These are phyloP conservation scores for Flueggea neowawraea DNA, from an alignment of 441 rosid species.

Conservation along the genomic window DNA sequence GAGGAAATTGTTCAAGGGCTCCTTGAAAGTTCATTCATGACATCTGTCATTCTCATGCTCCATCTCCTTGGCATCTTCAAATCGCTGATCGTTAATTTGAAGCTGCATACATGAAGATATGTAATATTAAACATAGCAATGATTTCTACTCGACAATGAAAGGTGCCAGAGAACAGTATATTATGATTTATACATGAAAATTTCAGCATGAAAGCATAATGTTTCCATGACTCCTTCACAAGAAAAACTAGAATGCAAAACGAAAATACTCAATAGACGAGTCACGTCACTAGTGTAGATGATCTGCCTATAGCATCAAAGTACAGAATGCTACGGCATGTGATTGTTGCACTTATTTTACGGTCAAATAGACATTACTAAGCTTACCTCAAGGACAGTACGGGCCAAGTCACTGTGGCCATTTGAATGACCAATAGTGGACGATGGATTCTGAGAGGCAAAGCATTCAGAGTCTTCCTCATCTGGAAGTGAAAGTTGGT, in stretches of 20 bases:
- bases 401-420: constrained; percentile 67
- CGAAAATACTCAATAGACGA: too few species aligned
- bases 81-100: constrained; percentile 74
- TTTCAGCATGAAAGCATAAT: too few species aligned
- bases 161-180: too few species aligned
- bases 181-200: too few species aligned
- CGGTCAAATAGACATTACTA: not conserved
- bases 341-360: not conserved
- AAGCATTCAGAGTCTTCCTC: constrained; percentile 51
- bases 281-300: too few species aligned
- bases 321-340: not conserved
- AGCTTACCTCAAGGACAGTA: constrained; percentile 65
- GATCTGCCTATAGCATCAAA: too few species aligned
- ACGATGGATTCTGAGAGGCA: constrained; percentile 43
- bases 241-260: too few species aligned
- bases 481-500: constrained; percentile 19
- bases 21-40: constrained; percentile 21
- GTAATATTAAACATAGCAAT: not conserved
- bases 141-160: too few species aligned
- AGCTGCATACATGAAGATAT: constrained; percentile 43
- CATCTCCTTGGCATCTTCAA: constrained; percentile 95
- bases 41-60: constrained; percentile 33
- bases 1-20: not conserved
- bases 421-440: constrained; percentile 73
- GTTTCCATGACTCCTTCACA: too few species aligned